A percentile compares a stretch with the other conserved stretches of the same genome.
Evolutionary conservation across 2,329 filamentous ascomycete genomes (phyloP).

Genomic region (Fusarium graminum): DNA sequence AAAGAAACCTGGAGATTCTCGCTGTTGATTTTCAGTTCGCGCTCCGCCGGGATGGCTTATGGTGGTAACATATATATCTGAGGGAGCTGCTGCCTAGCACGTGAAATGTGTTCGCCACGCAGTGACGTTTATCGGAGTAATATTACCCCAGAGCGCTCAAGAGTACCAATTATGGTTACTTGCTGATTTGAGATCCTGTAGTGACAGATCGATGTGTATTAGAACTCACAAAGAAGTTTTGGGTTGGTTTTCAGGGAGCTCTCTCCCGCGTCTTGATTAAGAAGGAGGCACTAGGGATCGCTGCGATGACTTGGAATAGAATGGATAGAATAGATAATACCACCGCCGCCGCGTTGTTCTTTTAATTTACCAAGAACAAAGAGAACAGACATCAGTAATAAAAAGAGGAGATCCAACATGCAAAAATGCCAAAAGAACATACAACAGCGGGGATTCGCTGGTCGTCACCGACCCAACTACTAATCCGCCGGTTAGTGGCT

Average conservation of each 20-base stretch:
- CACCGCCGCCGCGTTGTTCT: too few relatives aligned
- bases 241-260: too few relatives aligned
- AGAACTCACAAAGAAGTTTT: too few relatives aligned
- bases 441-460: slow-evolving; percentile 31
- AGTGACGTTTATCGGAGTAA: neutral
- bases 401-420: too few relatives aligned
- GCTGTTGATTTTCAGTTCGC: neutral
- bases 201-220: too few relatives aligned
- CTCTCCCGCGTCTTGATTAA: too few relatives aligned
- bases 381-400: slow-evolving; percentile 5
- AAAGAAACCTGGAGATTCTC: neutral
- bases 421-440: too few relatives aligned
- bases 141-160: neutral
- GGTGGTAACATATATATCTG: neutral
- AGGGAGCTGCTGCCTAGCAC: slow-evolving; percentile 11
- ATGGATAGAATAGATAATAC: too few relatives aligned
- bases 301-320: too few relatives aligned
- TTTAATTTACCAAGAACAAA: neutral
- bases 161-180: neutral
- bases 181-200: too few relatives aligned
- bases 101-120: neutral
- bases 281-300: too few relatives aligned
- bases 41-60: neutral
- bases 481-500: slow-evolving; percentile 27
- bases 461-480: slow-evolving; percentile 30